Evolutionary conservation across 768 basidiomycete species (phyloP), one percentile per base, ranked within the genome.

Genomic region (Arthromyces matolae): DNA sequence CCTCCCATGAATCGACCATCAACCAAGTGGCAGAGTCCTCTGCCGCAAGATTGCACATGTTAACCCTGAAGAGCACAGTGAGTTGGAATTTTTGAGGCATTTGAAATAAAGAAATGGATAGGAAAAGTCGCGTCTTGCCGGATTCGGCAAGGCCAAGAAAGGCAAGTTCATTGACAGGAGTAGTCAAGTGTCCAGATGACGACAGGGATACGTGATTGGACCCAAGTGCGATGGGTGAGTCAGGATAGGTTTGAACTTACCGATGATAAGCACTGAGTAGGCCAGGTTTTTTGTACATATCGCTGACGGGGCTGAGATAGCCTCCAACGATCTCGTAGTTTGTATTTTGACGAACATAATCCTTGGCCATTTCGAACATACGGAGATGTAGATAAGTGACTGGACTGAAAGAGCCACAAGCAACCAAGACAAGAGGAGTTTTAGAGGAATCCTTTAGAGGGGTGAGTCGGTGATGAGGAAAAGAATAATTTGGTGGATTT

Each of bases 341-440:
- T 39, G 91, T 93, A 66, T 93, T 91, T 59, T 93, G 89, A 42
- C 91, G 83, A 44, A 89, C 82, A 60, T 93, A 93, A 74, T 98
- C 96, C 70, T 87, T 89, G 47, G 95, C 96, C 96, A 99, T 98
- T 65, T 98, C 96, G 69, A 98, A 99, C 93, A 99, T 97, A 56
- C 96, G 89, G 52, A 97, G 81, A 62, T 96, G 93, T 42, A 95
- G 86, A 62, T 93, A 95, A n/a, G 94, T 96, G 53, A 96, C 88
- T 9, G 95, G 95, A 59, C 91, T 94, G 80, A 97, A 97, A 46
- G 92, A 95, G 23, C 95, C 96, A 62, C 96, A 99, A 37, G 93
- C 96, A 50, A 99, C 92, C 53, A 96, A 84, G 46, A 93, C 89
- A 56, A 96, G 71, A n/a, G 93, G 95, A 7, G 84, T 84, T 69